Evolutionary conservation across 176 grass and related monocot species (phyloP).

Genomic region (Triticum monococcum): DNA sequence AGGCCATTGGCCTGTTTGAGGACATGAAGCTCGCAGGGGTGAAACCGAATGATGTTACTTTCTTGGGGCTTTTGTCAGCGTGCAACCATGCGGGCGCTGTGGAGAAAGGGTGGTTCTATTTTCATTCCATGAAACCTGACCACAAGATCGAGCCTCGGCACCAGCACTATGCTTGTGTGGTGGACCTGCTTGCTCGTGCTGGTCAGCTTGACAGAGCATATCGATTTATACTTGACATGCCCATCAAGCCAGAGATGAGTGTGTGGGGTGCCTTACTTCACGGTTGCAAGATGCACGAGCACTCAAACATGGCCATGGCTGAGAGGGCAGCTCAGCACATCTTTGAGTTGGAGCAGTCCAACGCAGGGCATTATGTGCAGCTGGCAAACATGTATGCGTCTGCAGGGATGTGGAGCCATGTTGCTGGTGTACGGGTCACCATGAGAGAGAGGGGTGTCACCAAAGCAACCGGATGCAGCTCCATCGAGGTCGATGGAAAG

Average conservation of each 20-base stretch:
- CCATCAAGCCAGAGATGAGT: slow-evolving; percentile 54
- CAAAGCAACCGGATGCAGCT: slow-evolving; percentile 60
- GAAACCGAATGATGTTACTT: slow-evolving; percentile 64
- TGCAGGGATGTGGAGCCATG: slow-evolving; percentile 66
- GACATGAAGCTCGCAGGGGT: slow-evolving; percentile 54
- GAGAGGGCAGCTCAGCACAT: slow-evolving; percentile 47
- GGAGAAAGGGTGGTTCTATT: slow-evolving; percentile 70
- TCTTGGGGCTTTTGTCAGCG: slow-evolving; percentile 61
- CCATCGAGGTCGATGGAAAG: slow-evolving; percentile 46
- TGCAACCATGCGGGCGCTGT: slow-evolving; percentile 59
- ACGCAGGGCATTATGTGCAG: slow-evolving; percentile 74
- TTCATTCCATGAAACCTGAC: slow-evolving; percentile 58
- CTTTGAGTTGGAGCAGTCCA: slow-evolving; percentile 59
- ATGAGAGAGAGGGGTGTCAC: slow-evolving; percentile 68
- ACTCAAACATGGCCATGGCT: slow-evolving; percentile 53
- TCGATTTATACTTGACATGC: slow-evolving; percentile 56
- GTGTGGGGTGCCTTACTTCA: slow-evolving; percentile 78
- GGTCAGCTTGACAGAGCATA: slow-evolving; percentile 59
- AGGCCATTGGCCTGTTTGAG: slow-evolving; percentile 51
- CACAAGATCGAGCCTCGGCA: slow-evolving; percentile 58
- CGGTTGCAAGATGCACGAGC: slow-evolving; percentile 56
- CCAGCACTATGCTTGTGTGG: slow-evolving; percentile 68
- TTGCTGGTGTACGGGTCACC: slow-evolving; percentile 41
- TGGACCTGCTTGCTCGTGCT: slow-evolving; percentile 68
- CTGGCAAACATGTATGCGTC: slow-evolving; percentile 81